A percentile compares a stretch with the other conserved stretches of the same genome.
phyloP scores from a whole-genome alignment of 2,329 filamentous ascomycete genomes.

The Lachnellula arida region DNA sequence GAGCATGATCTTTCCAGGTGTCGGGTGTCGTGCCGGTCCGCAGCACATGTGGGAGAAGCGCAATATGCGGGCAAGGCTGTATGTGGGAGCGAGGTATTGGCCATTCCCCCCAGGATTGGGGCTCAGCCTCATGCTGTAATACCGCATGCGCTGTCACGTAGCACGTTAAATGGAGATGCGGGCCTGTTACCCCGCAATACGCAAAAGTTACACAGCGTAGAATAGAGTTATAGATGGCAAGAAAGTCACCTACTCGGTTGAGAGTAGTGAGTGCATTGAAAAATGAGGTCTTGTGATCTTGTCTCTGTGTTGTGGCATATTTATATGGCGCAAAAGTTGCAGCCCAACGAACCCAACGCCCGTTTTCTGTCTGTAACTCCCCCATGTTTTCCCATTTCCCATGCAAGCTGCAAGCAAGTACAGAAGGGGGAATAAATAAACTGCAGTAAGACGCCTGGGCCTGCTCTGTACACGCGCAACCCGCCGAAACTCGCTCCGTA shows the following conservation, averaged over 20 bases:
- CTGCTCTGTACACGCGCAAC: too few relatives aligned
- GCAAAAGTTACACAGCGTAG: background rate
- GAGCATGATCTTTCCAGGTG: background rate
- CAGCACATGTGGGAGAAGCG: background rate
- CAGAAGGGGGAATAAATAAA: slow-evolving; percentile 1
- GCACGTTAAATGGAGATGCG: slow-evolving; percentile 3
- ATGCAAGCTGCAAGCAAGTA: slow-evolving; percentile 4
- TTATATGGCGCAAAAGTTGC: background rate
- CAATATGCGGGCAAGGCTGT: background rate
- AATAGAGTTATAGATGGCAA: slow-evolving; percentile 5
- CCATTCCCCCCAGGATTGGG: background rate
- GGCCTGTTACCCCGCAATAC: slow-evolving; percentile 13
- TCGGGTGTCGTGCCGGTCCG: background rate
- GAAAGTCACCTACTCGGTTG: background rate
- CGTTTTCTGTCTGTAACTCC: background rate
- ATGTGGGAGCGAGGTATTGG: background rate
- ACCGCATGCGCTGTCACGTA: slow-evolving; percentile 12
- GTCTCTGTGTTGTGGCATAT: background rate
- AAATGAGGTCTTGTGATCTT: slow-evolving; percentile 6
- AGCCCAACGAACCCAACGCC: slow-evolving; percentile 1
- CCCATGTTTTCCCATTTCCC: background rate
- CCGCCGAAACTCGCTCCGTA: background rate
- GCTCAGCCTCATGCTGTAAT: slow-evolving; percentile 10
- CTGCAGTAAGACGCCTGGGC: slow-evolving; percentile 3
- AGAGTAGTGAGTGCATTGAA: background rate